These are phyloP conservation scores for Cladosporium velox DNA, from an alignment of 2,329 filamentous ascomycete genomes.

Conservation along the genomic window DNA sequence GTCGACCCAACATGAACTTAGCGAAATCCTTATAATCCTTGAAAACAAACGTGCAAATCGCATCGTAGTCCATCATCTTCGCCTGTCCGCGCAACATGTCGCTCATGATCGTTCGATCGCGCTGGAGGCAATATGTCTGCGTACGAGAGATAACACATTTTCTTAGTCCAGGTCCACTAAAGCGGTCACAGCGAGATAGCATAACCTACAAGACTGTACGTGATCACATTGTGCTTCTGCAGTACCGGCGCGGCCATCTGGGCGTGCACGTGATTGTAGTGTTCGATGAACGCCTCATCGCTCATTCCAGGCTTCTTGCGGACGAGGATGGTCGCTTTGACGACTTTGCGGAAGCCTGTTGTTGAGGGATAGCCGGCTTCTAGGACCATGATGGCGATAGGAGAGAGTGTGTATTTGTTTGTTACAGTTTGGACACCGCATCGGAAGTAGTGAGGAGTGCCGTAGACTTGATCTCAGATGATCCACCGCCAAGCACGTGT, in stretches of 20 bases:
- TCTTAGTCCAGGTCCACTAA: background rate
- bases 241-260: constrained; percentile 48
- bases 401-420: background rate
- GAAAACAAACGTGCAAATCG: constrained; percentile 53
- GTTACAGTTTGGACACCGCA: background rate
- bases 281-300: constrained; percentile 47
- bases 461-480: background rate
- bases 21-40: constrained; percentile 49
- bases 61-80: constrained; percentile 48
- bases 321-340: constrained; percentile 49
- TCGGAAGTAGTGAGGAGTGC: background rate
- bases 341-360: constrained; percentile 49
- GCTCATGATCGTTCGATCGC: constrained; percentile 47
- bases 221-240: constrained; percentile 47
- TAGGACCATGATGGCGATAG: constrained; percentile 37
- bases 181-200: background rate
- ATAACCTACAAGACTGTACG: constrained; percentile 46
- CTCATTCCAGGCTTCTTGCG: constrained; percentile 51
- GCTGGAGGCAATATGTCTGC: constrained; percentile 48
- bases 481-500: constrained; percentile 3
- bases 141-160: background rate
- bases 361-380: constrained; percentile 49
- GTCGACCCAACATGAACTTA: constrained; percentile 40
- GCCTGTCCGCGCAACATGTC: constrained; percentile 51
- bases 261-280: constrained; percentile 50